Evolutionary conservation across 345 rosid genomes (phyloP).

Genomic region (Streptanthus diversifolius): DNA sequence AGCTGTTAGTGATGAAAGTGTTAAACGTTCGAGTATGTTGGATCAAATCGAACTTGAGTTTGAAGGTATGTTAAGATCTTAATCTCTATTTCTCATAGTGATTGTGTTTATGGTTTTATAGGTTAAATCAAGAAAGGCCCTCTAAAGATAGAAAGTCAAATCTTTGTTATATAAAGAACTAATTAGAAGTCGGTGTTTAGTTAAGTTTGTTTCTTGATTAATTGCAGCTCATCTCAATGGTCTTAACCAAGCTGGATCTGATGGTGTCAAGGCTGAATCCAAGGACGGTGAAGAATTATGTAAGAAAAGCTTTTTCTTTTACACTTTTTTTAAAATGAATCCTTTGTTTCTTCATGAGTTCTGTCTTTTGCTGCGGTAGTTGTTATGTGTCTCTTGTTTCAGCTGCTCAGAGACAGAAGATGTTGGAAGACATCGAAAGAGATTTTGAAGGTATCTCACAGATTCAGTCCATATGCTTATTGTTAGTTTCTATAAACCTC

Average conservation of each 20-base stretch:
- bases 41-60: conserved; percentile 30
- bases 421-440: conserved; percentile 24
- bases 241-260: conserved; percentile 25
- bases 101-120: neutral
- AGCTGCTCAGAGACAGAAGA: conserved; percentile 24
- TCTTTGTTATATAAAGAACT: neutral
- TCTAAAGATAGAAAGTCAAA: neutral
- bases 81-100: neutral
- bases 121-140: neutral
- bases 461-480: neutral
- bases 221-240: conserved; percentile 24
- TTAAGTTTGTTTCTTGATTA: neutral
- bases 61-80: conserved; percentile 27
- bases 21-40: neutral
- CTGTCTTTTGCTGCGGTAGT: neutral
- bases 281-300: conserved; percentile 21
- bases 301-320: neutral
- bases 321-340: neutral
- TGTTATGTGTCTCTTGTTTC: conserved; percentile 15
- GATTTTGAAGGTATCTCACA: conserved; percentile 28
- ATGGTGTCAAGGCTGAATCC: conserved; percentile 6
- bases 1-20: conserved; percentile 3
- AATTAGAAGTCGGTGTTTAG: neutral
- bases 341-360: neutral
- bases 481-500: neutral